phyloP scores from a whole-genome alignment of 257 asterid species.

The Solanum chmielewskii region DNA sequence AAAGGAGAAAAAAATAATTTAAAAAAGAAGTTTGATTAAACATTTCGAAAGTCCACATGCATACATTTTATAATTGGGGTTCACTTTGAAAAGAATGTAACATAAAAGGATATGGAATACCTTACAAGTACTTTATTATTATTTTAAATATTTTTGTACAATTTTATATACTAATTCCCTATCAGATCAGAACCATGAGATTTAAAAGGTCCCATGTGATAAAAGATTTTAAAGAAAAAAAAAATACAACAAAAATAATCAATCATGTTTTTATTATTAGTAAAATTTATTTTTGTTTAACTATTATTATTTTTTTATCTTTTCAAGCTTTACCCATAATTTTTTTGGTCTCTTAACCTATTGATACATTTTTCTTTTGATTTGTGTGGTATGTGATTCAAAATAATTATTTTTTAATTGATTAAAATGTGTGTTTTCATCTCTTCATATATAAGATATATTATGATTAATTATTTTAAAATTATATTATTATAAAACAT shows the following conservation, averaged over 20 bases:
- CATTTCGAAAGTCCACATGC: not conserved
- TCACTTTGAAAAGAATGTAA: constrained; percentile 20
- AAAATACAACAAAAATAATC: not conserved
- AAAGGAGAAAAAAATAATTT: not conserved
- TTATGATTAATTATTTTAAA: no score
- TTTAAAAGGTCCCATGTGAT: not conserved
- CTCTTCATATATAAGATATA: no score
- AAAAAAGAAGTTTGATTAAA: not conserved
- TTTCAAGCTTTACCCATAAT: not conserved
- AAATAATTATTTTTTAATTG: not conserved
- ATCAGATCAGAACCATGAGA: not conserved
- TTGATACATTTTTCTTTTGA: not conserved
- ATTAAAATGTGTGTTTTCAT: not conserved
- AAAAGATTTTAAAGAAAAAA: not conserved
- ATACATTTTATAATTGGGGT: constrained; percentile 10
- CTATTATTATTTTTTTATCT: no score
- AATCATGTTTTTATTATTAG: no score
- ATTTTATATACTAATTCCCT: not conserved
- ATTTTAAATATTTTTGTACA: not conserved
- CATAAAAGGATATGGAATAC: constrained; percentile 1
- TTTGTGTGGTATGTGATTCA: not conserved
- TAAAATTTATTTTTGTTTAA: no score
- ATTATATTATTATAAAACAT: not conserved
- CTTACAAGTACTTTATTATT: not conserved
- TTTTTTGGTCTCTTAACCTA: not conserved